Evolutionary conservation across 2,329 filamentous ascomycete species (phyloP), one percentile per base, ranked within the genome.

Genomic region (Monosporascus ibericus): DNA sequence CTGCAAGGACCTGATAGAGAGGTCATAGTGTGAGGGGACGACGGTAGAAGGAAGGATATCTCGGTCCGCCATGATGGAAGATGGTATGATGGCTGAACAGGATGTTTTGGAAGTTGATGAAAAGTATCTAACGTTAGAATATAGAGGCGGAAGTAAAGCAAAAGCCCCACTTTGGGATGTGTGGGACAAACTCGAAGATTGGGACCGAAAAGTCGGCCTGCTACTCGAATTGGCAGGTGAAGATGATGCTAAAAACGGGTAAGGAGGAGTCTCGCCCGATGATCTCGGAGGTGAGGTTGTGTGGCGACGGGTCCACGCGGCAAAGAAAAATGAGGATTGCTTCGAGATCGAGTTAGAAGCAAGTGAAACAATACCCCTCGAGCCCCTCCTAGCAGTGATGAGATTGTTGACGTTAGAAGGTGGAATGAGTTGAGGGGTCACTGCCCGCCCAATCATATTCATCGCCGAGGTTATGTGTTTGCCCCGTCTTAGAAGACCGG

Each of bases 1-100:
- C 54, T 96, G 86, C 58, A 99, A 75, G 62, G 94, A 86, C 66
- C 79, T 84, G 62, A 99, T 81, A 52, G 86, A 90, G 59, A 99
- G 78, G 64, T 82, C 77, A 74, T 99, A 99, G 75, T 97, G 90
- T 57, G 78, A 75, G 2, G 94, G 91, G 74, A 90, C 92, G 67
- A 92, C 84, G 60, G 71, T 72, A 63, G 76, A 75, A 47, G 83
- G 82, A 56, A 86, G 78, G 58, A 83, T 76, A 55, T 86, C 82
- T 67, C 83, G 76, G 69, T 85, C 82, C 49, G 74, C 70, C 76
- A 83, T 83, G 61, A 68, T 67, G 60, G 63, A 68, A 6, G 65
- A 67, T 11, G 65, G 64, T 46, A 68, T 66, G 51, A 66, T 63
- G 47, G 61, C 63, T 17, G 61, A 62, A 55, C 64, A 68, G 44